Evolutionary conservation across 1,284 basidiomycete genomes (phyloP).

Genomic region (Puccinia coronata): DNA sequence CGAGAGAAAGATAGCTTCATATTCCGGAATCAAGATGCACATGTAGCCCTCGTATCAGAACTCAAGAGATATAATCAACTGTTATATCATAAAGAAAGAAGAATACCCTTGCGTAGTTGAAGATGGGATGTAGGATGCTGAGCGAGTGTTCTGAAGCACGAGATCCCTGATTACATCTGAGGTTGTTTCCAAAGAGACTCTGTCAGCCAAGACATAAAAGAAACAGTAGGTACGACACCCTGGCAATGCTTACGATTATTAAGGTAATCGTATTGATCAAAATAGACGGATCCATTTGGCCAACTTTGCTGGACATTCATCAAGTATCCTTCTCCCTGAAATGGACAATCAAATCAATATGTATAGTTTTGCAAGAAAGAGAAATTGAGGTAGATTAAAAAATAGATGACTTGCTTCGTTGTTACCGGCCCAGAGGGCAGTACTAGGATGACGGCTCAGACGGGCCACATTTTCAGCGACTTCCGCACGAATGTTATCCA

Average conservation of each 20-base stretch:
- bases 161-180: conserved; percentile 65
- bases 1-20: conserved; percentile 64
- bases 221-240: conserved; percentile 60
- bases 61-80: too few relatives aligned
- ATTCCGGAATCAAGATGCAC: not conserved
- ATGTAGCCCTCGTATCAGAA: not conserved
- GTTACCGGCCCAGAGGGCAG: conserved; percentile 67
- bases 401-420: conserved; percentile 60
- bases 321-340: conserved; percentile 47
- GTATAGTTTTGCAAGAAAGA: not conserved
- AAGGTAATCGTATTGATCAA: conserved; percentile 64
- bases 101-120: conserved; percentile 63
- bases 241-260: conserved; percentile 60
- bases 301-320: conserved; percentile 17
- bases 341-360: too few relatives aligned
- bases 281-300: conserved; percentile 41
- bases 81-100: not conserved
- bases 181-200: conserved; percentile 62
- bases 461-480: conserved; percentile 67
- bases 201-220: conserved; percentile 60
- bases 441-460: conserved; percentile 66
- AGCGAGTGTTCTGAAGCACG: conserved; percentile 64
- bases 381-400: not conserved
- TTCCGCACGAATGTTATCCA: conserved; percentile 65
- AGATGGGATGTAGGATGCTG: conserved; percentile 68